Base-by-base conservation (phyloP, 1,284 basidiomycete species). In the Porodaedalea pini region DNA sequence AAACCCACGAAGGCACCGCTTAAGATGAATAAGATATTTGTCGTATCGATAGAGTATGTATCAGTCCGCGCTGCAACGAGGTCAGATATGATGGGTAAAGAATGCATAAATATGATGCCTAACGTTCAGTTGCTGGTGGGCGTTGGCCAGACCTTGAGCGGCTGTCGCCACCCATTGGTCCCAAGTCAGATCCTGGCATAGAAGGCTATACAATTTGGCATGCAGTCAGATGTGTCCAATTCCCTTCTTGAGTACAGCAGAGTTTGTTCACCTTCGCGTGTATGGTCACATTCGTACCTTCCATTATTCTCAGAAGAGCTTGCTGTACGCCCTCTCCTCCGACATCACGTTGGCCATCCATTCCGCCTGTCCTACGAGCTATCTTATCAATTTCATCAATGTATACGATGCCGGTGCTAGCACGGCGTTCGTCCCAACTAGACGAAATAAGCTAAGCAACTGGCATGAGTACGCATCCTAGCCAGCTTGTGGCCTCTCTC, bases 381-480 rank as follows among this genome's bases (percentile, higher is more conserved):
- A 98, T 85, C 74, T 98, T 98, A 74, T 98, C 95, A 1, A 95
- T 78, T 74, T 98, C 96, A 67, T 98, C 96, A 52, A 98, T 95
- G 69, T 95, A 96, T 19, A 98, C 87, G 58, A 98, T 98, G 2
- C 94, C 94, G 65, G 85, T 84, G 66, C 91, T 93, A 63, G 90
- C 90, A 54, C 88, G 83, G 50, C 81, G 69, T n/a, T 91, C 86
- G 71, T 97, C 91, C 77, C 87, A 93, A 58, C 91, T 86, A 4
- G 94, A 86, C 15, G 90, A 86, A 79, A 94, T 90, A 2, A 94
- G 73, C 86, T 90, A 63, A 52, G 53, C 8, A 56, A 56, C 5
- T 51, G 32, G 39, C 29, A 44, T 25, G 25, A 55, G 34, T 27
- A 11, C 32, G 7, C 8, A 43, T 17, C 32, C 40, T 52, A 32